Base-by-base conservation (phyloP, 1,284 basidiomycete species). In the Puccinia horiana region DNA sequence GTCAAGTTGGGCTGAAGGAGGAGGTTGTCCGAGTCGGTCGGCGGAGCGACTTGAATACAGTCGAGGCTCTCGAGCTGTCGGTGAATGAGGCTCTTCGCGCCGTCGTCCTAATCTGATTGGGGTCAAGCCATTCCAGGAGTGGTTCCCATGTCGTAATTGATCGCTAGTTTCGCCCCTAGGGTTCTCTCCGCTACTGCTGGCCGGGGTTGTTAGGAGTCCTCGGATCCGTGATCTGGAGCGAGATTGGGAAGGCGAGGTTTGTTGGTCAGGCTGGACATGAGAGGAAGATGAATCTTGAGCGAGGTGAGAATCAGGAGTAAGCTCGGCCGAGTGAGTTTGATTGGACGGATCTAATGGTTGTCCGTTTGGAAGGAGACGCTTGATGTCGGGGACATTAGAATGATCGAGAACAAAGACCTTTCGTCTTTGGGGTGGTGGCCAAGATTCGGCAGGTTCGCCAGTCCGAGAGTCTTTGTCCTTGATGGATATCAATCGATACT, bases 361-460 rank as follows among this genome's bases (percentile, higher is more conserved):
- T 32, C 44, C 70, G 32, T 73, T 49, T 26, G 70, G 47, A 14
- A 52, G 47, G 32, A 65, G 37, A 63, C 29, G 40, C 44, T 63
- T 65, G 32, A 65, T 32, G 14, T 63, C 32, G 40, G 32, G 56
- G 9, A 76, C 75, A 32, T 76, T 76, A 32, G 56, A 76, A 76
- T 76, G 49, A 69, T 78, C 76, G 18, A 78, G 47, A 49, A 69
- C 47, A 42, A 78, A 78, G 1, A 78, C 63, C 35, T 49, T 69
- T 40, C 61, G 23, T 23, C 47, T 40, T 78, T 78, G 61, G n/a
- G 42, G 35, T 26, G 76, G 76, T 67, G 76, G 76, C 76, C 76
- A 69, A 52, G 76, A 78, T 78, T 78, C 76, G 16, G 76, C 76
- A 5, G 54, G 75, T 29, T 20, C 40, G 14, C 75, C 56, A 11